Conservation (phyloP, 169 alveolate species). For the Eimeria sp. region DNA sequence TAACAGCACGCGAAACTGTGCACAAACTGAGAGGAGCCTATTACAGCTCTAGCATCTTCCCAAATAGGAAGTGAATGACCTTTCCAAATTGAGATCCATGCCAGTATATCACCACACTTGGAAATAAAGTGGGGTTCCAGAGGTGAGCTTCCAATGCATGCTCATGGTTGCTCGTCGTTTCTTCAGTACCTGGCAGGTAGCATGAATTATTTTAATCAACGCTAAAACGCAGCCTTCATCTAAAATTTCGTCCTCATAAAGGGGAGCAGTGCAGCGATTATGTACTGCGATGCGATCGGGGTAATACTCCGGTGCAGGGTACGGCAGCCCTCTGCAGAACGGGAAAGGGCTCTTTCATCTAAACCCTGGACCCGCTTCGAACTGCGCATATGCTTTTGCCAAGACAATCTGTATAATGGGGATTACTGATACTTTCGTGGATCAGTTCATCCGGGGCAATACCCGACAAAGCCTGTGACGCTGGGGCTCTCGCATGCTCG, state of each 20-base stretch:
- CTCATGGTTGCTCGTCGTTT: neutral
- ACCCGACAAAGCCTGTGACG: neutral
- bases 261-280: neutral
- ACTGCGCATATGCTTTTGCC: neutral
- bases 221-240: neutral
- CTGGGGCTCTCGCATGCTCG: constrained; percentile 54
- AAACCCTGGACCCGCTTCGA: neutral
- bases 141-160: neutral
- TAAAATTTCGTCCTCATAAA: neutral
- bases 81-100: neutral
- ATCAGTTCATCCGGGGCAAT: neutral
- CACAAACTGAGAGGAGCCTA: neutral
- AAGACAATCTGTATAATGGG: neutral
- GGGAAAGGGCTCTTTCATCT: too few species aligned
- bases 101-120: neutral
- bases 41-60: neutral
- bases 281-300: neutral
- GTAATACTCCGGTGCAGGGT: neutral
- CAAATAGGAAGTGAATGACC: neutral
- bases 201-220: neutral
- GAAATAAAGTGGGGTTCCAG: neutral
- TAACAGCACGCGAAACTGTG: neutral
- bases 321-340: neutral
- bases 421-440: neutral
- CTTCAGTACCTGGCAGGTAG: neutral